Evolutionary conservation across 2,329 filamentous ascomycete genomes (phyloP), one percentile per base, ranked within the genome.

Genomic region (Aspergillus aculeatinus): DNA sequence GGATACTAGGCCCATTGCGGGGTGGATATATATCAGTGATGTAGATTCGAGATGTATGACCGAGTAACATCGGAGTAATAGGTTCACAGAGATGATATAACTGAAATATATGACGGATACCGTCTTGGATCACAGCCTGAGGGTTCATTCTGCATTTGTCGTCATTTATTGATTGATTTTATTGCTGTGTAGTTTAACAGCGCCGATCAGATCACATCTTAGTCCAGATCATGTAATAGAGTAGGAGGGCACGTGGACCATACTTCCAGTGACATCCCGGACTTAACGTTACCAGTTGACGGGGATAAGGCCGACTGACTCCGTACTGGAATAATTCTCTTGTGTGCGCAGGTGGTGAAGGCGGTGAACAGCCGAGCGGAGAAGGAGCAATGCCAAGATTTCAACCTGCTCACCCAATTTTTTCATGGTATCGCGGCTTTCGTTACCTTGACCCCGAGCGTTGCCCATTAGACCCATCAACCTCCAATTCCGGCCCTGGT

Each of bases 371-470:
- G 63, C 64, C 65, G 64, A 70, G 71, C 70, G 71, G 71, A 72
- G 71, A 69, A 67, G 65, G 62, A 60, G 63, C 57, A 63, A 64
- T 66, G 73, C 73, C 73, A 74, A 76, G 74, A 74, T 74, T 76
- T 73, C 69, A 65, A 70, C 67, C 72, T 67, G 63, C 68, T 68
- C 69, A 72, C 70, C 70, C 69, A 71, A 72, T 69, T 75, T 76
- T 76, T 76, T 75, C 70, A 62, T 69, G 66, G 62, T 68, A 66
- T 67, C 64, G 63, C 67, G 66, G 60, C 65, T 65, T 66, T 67
- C 27, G 44, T 47, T 66, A 50, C 55, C 48, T 60, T 48, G 61
- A 61, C 60, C 33, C 33, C 53, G 63, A 65, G 54, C 51, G 59
- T 53, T 60, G 52, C 49, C 44, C 51, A 58, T 60, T 47, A 27